Conservation (phyloP, 176 grass and related monocot species). For the Zizania latifolia region DNA sequence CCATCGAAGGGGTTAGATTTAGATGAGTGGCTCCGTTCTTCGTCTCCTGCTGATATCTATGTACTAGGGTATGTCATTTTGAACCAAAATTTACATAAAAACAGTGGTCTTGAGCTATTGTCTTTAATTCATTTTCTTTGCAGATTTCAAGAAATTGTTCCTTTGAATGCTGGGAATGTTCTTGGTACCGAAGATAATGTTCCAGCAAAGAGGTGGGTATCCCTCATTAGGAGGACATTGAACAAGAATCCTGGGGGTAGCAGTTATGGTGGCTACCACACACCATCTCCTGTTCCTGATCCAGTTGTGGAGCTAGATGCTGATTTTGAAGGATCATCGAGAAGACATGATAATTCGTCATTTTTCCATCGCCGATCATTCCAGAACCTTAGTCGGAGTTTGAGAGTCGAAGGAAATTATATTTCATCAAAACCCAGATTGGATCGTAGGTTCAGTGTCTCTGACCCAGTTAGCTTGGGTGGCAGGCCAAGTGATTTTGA, state of each 20-base stretch:
- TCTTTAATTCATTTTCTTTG: background rate
- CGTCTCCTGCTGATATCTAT: constrained; percentile 89
- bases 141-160: constrained; percentile 98
- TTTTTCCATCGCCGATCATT: constrained; percentile 79
- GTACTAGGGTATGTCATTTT: constrained; percentile 60
- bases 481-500: constrained; percentile 70
- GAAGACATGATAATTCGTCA: constrained; percentile 44
- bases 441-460: constrained; percentile 83
- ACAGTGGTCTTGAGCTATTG: background rate
- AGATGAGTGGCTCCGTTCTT: constrained; percentile 94
- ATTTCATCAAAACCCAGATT: constrained; percentile 46
- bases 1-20: constrained; percentile 76
- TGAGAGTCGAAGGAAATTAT: constrained; percentile 55
- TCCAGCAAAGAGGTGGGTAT: constrained; percentile 86
- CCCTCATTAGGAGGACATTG: constrained; percentile 72
- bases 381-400: constrained; percentile 70
- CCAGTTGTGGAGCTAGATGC: constrained; percentile 73
- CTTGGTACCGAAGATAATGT: constrained; percentile 85
- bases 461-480: constrained; percentile 50
- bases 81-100: background rate
- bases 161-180: constrained; percentile 97
- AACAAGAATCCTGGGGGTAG: constrained; percentile 57
- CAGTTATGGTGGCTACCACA: constrained; percentile 41
- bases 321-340: constrained; percentile 80
- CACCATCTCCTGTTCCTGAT: constrained; percentile 70